These are phyloP conservation scores for Cinnamomum chago DNA, from an alignment of 164 flowering plant species.

Conservation along the genomic window DNA sequence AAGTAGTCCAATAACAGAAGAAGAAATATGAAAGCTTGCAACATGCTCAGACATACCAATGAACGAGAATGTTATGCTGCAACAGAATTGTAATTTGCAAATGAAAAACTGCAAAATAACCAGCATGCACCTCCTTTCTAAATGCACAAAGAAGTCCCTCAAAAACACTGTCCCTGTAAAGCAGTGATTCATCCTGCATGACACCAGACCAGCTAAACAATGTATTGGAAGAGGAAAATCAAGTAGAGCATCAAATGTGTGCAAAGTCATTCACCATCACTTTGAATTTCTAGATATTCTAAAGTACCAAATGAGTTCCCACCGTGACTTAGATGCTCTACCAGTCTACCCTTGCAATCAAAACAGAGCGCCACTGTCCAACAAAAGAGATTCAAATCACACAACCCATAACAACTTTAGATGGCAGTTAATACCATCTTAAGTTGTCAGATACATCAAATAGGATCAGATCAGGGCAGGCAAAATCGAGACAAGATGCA, in stretches of 20 bases:
- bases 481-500: too few species aligned
- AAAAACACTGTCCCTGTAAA: background rate
- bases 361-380: too few species aligned
- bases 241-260: background rate
- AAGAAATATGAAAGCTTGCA: conserved; percentile 4
- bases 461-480: too few species aligned
- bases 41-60: conserved; percentile 3
- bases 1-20: conserved; percentile 13
- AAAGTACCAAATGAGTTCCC: background rate
- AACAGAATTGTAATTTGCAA: conserved; percentile 1
- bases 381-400: too few species aligned
- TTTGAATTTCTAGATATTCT: background rate
- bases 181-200: conserved; percentile 12
- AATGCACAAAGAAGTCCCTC: conserved; percentile 2
- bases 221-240: conserved; percentile 1
- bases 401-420: too few species aligned
- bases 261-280: background rate
- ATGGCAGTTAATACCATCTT: too few species aligned
- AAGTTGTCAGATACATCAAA: too few species aligned
- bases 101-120: conserved; percentile 2
- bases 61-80: background rate
- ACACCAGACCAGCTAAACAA: conserved; percentile 7
- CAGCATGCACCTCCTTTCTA: conserved; percentile 13
- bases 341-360: too few species aligned
- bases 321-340: too few species aligned